Evolutionary conservation across 768 basidiomycete species (phyloP), one percentile per base, ranked within the genome.

Genomic region (Leccinum ochraceum): DNA sequence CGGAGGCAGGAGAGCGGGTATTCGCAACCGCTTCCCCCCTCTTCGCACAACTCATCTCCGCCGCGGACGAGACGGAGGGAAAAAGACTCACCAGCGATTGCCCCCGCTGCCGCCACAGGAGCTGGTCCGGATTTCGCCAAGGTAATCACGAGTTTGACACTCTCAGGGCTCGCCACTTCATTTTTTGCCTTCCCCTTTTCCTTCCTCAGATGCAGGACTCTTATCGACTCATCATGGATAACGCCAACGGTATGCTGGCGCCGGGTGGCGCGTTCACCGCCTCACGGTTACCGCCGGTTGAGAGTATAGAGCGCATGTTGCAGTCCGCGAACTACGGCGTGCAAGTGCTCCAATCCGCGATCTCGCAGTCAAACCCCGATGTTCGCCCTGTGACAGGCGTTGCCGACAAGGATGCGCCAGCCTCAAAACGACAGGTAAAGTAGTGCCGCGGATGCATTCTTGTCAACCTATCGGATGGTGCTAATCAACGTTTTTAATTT

Each of bases 221-320:
- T 26, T 81, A 81, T 67, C 72, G 75, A 48, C 58, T 76, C 50
- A 74, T 82, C 62, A 70, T 81, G 62, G 77, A 82, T 62, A 71
- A 62, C 55, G 64, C 77, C n/a, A 71, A 69, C 17, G 70, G 64
- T 64, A 67, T 76, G 59, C 54, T 77, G 57, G 30, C 58, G 30
- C 30, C 30, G 14, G 48, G 62, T 16, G 69, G 63, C 54, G 54
- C 68, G 59, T 68, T 65, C 60, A 66, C 36, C 61, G 67, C 53
- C 63, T 66, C 56, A 56, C 69, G 61, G 54, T 54, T 59, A 37
- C 69, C 66, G 64, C 67, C 75, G 20, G 67, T 49, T 10, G 78
- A 80, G 57, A 66, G 56, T 22, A 56, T 81, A n/a, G 81, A 82
- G 11, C 76, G 75, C 59, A 79, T 81, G 76, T 39, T 75, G 53